Evolutionary conservation across 192 early-diverging fungal species (phyloP), one percentile per base, ranked within the genome.

Genomic region (Umbelopsis vinacea): DNA sequence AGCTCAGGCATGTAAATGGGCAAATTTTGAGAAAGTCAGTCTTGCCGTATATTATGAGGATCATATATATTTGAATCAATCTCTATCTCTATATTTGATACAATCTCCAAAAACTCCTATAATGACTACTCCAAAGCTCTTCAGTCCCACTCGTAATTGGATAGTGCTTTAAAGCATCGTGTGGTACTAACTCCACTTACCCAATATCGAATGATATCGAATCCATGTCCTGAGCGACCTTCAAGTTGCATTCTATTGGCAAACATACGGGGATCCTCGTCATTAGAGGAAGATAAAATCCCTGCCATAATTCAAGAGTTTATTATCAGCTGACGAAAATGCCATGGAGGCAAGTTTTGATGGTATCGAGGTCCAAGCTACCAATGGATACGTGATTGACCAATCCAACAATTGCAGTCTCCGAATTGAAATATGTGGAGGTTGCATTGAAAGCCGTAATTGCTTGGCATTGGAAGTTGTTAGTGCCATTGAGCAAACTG

Each of bases 341-440:
- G 92, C 96, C 0, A 74, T 85, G n/a, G 79, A 86, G 55, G 95
- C 95, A 8, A 93, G 94, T 0, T 93, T 96, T 74, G 93, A 97
- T 69, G 89, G 89, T 24, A 77, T 97, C n/a, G 96, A 98, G 78
- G 81, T 98, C 24, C 95, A 97, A 57, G 88, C 78, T 53, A 95
- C 95, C 0, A 92, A 98, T 77, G 96, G 96, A 8, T 97, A 96
- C 78, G 77, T 98, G 50, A 72, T 93, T 60, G 82, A 91, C 76
- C 82, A 90, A 74, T 95, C 96, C 76, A 69, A 94, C 19, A 89
- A 87, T 22, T 86, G 91, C 4, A 97, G 97, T 81, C 66, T 87
- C 23, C 90, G 96, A 72, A 95, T 93, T 2, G 74, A 75, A 4
- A 46, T 35, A 8, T 75, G 70, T 55, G 67, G 67, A 15, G 74